phyloP scores from a whole-genome alignment of 2,329 filamentous ascomycete genomes.

The Magnaporthales sp. region DNA sequence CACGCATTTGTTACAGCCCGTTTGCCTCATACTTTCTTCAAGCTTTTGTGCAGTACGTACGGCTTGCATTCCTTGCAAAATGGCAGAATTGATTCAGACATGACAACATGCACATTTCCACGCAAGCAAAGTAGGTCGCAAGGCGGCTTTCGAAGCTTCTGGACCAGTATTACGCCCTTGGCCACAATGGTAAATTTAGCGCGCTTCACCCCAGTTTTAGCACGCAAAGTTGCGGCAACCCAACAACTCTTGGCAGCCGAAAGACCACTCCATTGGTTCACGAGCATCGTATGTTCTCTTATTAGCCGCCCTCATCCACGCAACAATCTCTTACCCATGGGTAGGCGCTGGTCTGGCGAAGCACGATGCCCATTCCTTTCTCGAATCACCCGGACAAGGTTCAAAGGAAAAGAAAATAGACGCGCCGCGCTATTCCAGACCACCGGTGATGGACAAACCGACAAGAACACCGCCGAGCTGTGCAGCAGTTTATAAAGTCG shows the following conservation, averaged over 20 bases:
- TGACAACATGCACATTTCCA: not conserved
- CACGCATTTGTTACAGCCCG: not conserved
- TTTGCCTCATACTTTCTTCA: not conserved
- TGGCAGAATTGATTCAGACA: not conserved
- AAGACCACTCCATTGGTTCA: not conserved
- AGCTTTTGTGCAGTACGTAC: not conserved
- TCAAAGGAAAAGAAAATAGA: not conserved
- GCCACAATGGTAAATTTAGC: not conserved
- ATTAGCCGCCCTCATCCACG: not conserved
- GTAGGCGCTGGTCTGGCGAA: not conserved
- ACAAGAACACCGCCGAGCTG: not conserved
- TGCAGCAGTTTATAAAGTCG: not conserved
- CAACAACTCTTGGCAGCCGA: not conserved
- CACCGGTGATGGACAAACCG: not conserved
- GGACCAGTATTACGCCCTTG: not conserved
- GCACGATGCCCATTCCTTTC: not conserved
- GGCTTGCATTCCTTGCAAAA: not conserved
- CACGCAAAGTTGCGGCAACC: not conserved
- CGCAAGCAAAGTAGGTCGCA: not conserved
- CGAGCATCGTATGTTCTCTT: not conserved
- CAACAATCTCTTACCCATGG: not conserved
- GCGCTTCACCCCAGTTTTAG: not conserved
- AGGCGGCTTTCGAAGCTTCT: not conserved
- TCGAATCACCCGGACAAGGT: not conserved
- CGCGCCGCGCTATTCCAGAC: not conserved